Conservation (phyloP, 2,329 filamentous ascomycete species). For the Ramichloridium luteum region DNA sequence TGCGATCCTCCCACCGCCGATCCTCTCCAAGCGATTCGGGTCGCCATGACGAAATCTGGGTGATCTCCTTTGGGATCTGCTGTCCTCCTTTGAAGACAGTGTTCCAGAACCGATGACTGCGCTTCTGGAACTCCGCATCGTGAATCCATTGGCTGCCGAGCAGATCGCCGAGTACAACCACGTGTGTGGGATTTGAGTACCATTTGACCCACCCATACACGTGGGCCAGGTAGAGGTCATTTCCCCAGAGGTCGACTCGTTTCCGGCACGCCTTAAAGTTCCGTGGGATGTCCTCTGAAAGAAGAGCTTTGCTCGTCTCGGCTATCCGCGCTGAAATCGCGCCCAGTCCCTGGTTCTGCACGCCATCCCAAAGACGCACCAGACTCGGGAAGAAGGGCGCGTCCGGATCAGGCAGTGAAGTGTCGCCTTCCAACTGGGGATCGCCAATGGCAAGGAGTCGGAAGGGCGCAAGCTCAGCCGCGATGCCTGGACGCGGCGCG, state of each 20-base stretch:
- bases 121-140: constrained; percentile 66
- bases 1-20: constrained; percentile 54
- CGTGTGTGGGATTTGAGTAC: constrained; percentile 77
- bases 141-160: constrained; percentile 91
- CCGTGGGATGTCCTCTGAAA: constrained; percentile 51
- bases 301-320: constrained; percentile 7
- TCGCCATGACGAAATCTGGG: constrained; percentile 19
- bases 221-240: constrained; percentile 89
- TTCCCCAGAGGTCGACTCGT: constrained; percentile 75
- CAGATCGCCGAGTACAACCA: constrained; percentile 79
- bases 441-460: constrained; percentile 79
- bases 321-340: constrained; percentile 1
- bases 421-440: constrained; percentile 87
- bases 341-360: constrained; percentile 5
- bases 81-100: constrained; percentile 17
- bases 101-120: constrained; percentile 36
- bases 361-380: constrained; percentile 8
- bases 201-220: constrained; percentile 75
- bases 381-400: constrained; percentile 34
- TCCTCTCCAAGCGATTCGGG: constrained; percentile 33
- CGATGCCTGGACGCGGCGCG: constrained; percentile 8
- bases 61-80: constrained; percentile 19
- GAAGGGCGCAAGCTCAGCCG: constrained; percentile 53
- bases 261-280: constrained; percentile 60
- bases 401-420: constrained; percentile 52